Base-by-base conservation (phyloP, 2,329 filamentous ascomycete species). In the Beauveria caledonica region DNA sequence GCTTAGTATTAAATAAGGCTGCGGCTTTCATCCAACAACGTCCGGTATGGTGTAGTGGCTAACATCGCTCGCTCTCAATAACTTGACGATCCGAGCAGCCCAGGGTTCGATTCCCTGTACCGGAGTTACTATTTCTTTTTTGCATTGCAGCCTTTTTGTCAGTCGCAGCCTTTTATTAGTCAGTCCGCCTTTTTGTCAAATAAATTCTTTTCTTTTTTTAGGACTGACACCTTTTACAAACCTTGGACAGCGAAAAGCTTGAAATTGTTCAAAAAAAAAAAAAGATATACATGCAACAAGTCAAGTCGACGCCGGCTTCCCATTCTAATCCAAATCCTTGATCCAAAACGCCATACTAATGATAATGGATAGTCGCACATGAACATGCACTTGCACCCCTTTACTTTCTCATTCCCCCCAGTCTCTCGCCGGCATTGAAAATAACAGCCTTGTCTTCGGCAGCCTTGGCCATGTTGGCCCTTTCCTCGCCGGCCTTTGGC, bases 1-100 rank as follows among this genome's bases (percentile, higher is more conserved):
- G 33, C 1, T 53, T 53, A 25, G 13, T 7, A 9, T 25, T 11
- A 1, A 25, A 53, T 53, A 53, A 53, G 33, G 17, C 1, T 2
- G 21, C 50, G 11, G 15, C 21, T 42, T 40, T 53, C 50, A 53
- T 52, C n/a, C 3, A 25, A 11, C 21, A 23, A 42, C 29, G 49
- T 71, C 69, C 69, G 69, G 66, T 70, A 70, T 71, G 69, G 69
- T 71, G 69, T 71, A 71, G 69, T 70, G 69, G 69, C 69, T 70
- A 71, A 70, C 69, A 71, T 71, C 69, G 69, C 68, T 71, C 69
- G 68, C 69, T 71, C 69, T 71, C 69, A 71, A 21, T 0, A 42
- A 25, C 21, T 33, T 50, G 33, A 44, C n/a, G 46, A 50, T 33
- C 56, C 56, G 56, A 58, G 56, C 56, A 58, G 56, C 56, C 56